Conservation (phyloP, 2,329 filamentous ascomycete genomes). For the Aureobasidium sp. region DNA sequence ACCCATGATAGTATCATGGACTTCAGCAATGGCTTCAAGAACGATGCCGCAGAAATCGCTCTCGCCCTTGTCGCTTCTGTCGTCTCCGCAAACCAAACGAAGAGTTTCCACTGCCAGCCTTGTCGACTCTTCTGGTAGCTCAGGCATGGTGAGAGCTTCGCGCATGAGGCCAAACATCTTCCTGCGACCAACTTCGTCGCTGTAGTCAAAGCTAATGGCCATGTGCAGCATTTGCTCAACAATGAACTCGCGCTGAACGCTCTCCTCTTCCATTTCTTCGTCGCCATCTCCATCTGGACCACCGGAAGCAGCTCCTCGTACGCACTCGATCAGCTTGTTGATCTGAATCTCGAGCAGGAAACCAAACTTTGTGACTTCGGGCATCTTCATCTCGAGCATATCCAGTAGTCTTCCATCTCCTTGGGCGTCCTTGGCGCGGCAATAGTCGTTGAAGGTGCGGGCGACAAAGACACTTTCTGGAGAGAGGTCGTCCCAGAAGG, state of each 20-base stretch:
- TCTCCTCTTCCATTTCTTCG: slow-evolving; percentile 67
- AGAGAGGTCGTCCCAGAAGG: slow-evolving; percentile 72
- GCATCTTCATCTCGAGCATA: slow-evolving; percentile 85
- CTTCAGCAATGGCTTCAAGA: slow-evolving; percentile 89
- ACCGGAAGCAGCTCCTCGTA: slow-evolving; percentile 44
- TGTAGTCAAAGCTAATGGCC: slow-evolving; percentile 85
- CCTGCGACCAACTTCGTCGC: slow-evolving; percentile 88
- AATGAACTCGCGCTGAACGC: slow-evolving; percentile 87
- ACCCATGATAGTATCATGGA: slow-evolving; percentile 80
- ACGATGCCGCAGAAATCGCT: slow-evolving; percentile 79
- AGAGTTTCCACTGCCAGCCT: slow-evolving; percentile 79
- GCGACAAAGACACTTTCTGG: slow-evolving; percentile 86
- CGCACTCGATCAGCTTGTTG: slow-evolving; percentile 57
- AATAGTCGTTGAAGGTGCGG: slow-evolving; percentile 91
- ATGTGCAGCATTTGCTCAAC: slow-evolving; percentile 94
- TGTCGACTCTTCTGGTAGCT: slow-evolving; percentile 86
- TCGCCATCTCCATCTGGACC: slow-evolving; percentile 49
- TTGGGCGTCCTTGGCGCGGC: slow-evolving; percentile 43
- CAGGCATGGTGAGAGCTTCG: slow-evolving; percentile 75
- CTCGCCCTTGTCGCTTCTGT: slow-evolving; percentile 63
- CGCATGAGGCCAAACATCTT: slow-evolving; percentile 93
- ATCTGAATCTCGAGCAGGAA: slow-evolving; percentile 81
- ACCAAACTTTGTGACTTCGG: slow-evolving; percentile 85
- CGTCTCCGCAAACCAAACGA: slow-evolving; percentile 71
- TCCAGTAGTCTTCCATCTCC: slow-evolving; percentile 63